Evolutionary conservation across 352 stramenopile species (phyloP).

Genomic region (Pythium dissimile): DNA sequence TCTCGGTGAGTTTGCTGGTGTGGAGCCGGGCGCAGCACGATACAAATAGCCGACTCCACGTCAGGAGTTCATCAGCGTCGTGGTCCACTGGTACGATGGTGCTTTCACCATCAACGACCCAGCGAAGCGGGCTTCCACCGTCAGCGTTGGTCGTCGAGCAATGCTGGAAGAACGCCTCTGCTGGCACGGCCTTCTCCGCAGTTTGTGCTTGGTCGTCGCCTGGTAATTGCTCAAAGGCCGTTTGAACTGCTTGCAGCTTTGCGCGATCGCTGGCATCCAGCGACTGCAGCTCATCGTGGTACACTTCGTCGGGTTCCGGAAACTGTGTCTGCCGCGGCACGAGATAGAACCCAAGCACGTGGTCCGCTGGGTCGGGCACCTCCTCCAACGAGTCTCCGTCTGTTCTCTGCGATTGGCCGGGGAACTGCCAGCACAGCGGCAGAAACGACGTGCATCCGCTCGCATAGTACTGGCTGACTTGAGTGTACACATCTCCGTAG

Average conservation of each 20-base stretch:
- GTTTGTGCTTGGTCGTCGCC: not conserved
- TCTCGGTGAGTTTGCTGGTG: not conserved
- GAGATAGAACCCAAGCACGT: conserved; percentile 55
- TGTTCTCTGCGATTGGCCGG: not conserved
- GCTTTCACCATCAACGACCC: conserved; percentile 6
- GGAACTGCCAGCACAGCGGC: conserved; percentile 44
- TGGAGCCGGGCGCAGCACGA: not conserved
- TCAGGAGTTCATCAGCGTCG: not conserved
- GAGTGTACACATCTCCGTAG: conserved; percentile 37
- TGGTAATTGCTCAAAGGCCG: conserved; percentile 24
- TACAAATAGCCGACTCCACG: conserved; percentile 24
- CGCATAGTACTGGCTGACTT: conserved; percentile 49
- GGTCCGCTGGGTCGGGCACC: conserved; percentile 41
- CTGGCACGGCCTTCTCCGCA: too few species aligned
- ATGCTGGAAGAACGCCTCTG: not conserved
- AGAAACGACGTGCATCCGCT: conserved; percentile 37
- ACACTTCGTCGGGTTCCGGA: conserved; percentile 46
- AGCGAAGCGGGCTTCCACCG: not conserved
- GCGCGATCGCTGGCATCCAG: conserved; percentile 28
- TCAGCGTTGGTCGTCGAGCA: not conserved
- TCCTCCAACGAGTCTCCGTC: not conserved
- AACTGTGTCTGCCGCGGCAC: conserved; percentile 59
- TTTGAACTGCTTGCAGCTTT: conserved; percentile 26
- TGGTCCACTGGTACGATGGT: not conserved
- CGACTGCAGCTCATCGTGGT: conserved; percentile 37